Conservation (phyloP, 352 stramenopile species). For the Pythium graminicola region DNA sequence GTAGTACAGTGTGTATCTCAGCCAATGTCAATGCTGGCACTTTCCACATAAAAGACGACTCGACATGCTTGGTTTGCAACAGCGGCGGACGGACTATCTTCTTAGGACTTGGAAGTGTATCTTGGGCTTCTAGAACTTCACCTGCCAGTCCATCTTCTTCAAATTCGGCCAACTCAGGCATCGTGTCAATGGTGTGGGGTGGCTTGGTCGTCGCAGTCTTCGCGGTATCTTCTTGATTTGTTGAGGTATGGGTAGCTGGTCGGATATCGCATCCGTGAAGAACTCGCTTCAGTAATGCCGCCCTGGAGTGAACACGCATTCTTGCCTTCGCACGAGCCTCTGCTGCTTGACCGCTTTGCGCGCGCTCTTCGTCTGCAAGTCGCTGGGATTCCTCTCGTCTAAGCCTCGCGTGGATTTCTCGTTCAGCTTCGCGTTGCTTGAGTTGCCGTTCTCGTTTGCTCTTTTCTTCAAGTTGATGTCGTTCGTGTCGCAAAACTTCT, state of each 20-base stretch:
- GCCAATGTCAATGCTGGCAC: not conserved
- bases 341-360: constrained; percentile 34
- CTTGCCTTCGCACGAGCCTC: constrained; percentile 40
- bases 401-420: constrained; percentile 33
- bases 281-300: constrained; percentile 28
- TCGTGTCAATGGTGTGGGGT: not conserved
- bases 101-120: not conserved
- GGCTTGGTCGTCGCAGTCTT: constrained; percentile 4
- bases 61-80: not conserved
- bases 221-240: constrained; percentile 10
- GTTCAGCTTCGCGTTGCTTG: constrained; percentile 45
- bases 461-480: constrained; percentile 38
- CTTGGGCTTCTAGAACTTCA: not conserved
- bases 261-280: constrained; percentile 26
- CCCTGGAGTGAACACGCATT: constrained; percentile 32
- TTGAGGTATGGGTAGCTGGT: not conserved
- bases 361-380: constrained; percentile 48
- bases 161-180: constrained; percentile 48
- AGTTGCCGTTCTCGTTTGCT: constrained; percentile 34
- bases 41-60: constrained; percentile 9
- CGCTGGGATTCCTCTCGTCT: constrained; percentile 41
- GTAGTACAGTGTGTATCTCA: constrained; percentile 11
- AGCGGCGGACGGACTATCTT: not conserved
- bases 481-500: constrained; percentile 26
- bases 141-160: constrained; percentile 43